Conservation (phyloP, 768 basidiomycete genomes). For the Calocybe cyanea region DNA sequence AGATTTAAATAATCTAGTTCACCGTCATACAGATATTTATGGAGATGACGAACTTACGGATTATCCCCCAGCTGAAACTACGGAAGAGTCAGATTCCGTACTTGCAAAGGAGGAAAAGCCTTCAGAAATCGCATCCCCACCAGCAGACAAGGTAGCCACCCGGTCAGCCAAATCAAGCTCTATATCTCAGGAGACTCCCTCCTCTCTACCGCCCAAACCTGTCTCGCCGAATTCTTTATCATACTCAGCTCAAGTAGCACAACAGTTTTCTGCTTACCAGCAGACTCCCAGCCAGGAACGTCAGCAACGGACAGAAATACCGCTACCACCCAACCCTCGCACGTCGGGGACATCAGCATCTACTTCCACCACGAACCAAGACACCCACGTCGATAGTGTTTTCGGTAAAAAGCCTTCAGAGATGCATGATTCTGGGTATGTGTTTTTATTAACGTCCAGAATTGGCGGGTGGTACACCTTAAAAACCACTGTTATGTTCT, state of each 20-base stretch:
- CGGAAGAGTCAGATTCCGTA: constrained; percentile 22
- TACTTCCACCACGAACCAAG: constrained; percentile 29
- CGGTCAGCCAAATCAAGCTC: constrained; percentile 12
- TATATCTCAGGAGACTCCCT: constrained; percentile 17
- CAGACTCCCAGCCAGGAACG: constrained; percentile 66
- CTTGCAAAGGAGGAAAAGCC: constrained; percentile 21
- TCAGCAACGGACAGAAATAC: constrained; percentile 36
- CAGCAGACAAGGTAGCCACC: constrained; percentile 5
- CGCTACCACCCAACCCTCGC: constrained; percentile 22
- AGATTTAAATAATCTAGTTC: constrained; percentile 13
- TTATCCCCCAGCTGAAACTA: constrained; percentile 21
- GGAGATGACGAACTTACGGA: constrained; percentile 45
- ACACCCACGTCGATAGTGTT: constrained; percentile 32
- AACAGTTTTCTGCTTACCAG: constrained; percentile 61
- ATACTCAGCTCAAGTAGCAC: constrained; percentile 63
- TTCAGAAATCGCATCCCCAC: constrained; percentile 13
- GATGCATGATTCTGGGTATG: constrained; percentile 85
- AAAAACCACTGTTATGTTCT: constrained; percentile 14
- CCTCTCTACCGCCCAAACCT: constrained; percentile 25
- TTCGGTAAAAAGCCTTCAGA: constrained; percentile 64
- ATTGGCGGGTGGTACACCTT: constrained; percentile 1
- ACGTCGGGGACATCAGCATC: constrained; percentile 18
- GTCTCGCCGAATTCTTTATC: constrained; percentile 35
- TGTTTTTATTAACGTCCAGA: constrained; percentile 13
- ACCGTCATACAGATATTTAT: constrained; percentile 49